Percentiles rank a stretch among this genome's conserved stretches.
Evolutionary conservation across 2,329 filamentous ascomycete species (phyloP).

Genomic region (Botrytis aclada): DNA sequence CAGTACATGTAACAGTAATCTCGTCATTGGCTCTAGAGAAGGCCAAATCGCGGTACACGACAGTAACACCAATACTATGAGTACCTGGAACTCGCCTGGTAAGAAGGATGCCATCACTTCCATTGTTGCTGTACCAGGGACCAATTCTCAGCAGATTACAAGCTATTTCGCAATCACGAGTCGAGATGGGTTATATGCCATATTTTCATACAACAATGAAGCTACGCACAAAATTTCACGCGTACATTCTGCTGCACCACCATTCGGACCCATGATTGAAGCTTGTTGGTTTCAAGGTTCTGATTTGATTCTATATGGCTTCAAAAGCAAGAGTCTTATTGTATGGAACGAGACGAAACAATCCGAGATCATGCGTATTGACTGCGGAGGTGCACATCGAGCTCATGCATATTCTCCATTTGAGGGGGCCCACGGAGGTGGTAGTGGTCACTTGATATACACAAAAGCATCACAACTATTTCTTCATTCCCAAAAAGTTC

Average conservation of each 20-base stretch:
- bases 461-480: conserved; percentile 62
- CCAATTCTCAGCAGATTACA: conserved; percentile 37
- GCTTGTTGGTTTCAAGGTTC: conserved; percentile 58
- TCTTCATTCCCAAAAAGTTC: conserved; percentile 40
- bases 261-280: conserved; percentile 75
- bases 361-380: conserved; percentile 65
- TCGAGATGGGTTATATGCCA: conserved; percentile 72
- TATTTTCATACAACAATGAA: conserved; percentile 43
- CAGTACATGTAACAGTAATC: conserved; percentile 40
- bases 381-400: conserved; percentile 83
- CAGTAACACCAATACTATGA: conserved; percentile 16
- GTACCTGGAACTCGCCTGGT: conserved; percentile 23
- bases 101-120: conserved; percentile 63
- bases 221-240: conserved; percentile 37
- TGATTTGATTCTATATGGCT: conserved; percentile 74
- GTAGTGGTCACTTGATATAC: conserved; percentile 63
- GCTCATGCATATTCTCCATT: conserved; percentile 58
- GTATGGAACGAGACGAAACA: conserved; percentile 74
- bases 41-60: conserved; percentile 52
- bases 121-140: conserved; percentile 48
- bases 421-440: conserved; percentile 23
- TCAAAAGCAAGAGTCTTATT: conserved; percentile 74
- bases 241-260: conserved; percentile 65
- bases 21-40: conserved; percentile 54
- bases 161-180: conserved; percentile 68